These are phyloP conservation scores for Pseudonectria buxi DNA, from an alignment of 2,329 filamentous ascomycete species.

Conservation along the genomic window DNA sequence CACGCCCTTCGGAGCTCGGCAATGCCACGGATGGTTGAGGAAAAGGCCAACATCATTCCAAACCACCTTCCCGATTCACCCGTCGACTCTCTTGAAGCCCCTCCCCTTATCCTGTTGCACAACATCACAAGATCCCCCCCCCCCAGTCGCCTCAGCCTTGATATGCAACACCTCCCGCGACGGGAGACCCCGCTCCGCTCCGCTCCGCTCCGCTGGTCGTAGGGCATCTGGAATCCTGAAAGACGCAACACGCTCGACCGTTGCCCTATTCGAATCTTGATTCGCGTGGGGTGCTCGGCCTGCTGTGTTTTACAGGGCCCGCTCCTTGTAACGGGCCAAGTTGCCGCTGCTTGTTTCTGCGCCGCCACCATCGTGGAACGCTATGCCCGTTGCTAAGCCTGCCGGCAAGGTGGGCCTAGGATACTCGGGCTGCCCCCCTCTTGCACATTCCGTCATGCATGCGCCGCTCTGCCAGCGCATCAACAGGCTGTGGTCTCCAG, in stretches of 20 bases:
- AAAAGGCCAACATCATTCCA: conserved; percentile 3
- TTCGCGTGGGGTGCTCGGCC: conserved; percentile 10
- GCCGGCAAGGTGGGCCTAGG: conserved; percentile 13
- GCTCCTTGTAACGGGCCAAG: conserved; percentile 5
- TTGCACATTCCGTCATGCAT: conserved; percentile 56
- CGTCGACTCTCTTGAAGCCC: neutral
- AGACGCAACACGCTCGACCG: conserved; percentile 14
- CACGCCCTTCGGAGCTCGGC: neutral
- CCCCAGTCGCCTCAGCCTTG: conserved; percentile 9
- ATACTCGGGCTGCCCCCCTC: conserved; percentile 9
- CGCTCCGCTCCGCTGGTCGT: no score
- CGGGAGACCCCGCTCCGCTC: conserved; percentile 12
- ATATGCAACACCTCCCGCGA: conserved; percentile 9
- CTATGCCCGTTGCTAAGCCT: conserved; percentile 6
- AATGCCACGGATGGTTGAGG: conserved; percentile 2
- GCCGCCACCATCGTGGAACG: conserved; percentile 6
- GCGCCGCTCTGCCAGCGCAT: conserved; percentile 32
- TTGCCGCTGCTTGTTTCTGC: conserved; percentile 7
- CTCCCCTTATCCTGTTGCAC: conserved; percentile 5
- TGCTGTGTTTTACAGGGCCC: conserved; percentile 6
- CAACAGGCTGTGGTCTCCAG: conserved; percentile 28
- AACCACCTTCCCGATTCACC: conserved; percentile 19
- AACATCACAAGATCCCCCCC: conserved; percentile 7
- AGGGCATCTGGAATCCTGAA: conserved; percentile 16
- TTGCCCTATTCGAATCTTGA: conserved; percentile 12